Conservation (phyloP, 2,329 filamentous ascomycete genomes). For the Waltergamsia citrina region DNA sequence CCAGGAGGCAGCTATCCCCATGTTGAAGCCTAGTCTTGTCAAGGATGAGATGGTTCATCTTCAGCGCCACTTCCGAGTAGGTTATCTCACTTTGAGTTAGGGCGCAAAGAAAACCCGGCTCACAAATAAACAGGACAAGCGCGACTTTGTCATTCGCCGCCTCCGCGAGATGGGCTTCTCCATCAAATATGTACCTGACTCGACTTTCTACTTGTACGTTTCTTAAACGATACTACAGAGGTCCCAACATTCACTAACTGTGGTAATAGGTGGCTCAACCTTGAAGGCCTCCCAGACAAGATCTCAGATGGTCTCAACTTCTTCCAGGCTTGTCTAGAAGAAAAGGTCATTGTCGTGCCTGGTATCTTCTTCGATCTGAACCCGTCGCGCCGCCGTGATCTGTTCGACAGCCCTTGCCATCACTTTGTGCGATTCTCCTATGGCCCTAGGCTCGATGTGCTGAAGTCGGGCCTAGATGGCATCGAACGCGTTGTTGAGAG, state of each 20-base stretch:
- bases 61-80: slow-evolving; percentile 71
- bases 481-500: slow-evolving; percentile 75
- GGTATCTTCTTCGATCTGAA: slow-evolving; percentile 98
- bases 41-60: slow-evolving; percentile 80
- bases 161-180: slow-evolving; percentile 80
- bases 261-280: slow-evolving; percentile 43
- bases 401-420: slow-evolving; percentile 93
- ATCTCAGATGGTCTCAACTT: slow-evolving; percentile 94
- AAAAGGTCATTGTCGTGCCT: slow-evolving; percentile 94
- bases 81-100: slow-evolving; percentile 13
- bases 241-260: too few relatives aligned
- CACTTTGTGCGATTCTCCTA: slow-evolving; percentile 83
- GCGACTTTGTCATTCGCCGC: slow-evolving; percentile 78
- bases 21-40: slow-evolving; percentile 83
- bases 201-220: slow-evolving; percentile 78
- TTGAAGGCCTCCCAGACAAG: slow-evolving; percentile 60
- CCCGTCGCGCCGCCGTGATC: slow-evolving; percentile 75
- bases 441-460: slow-evolving; percentile 69
- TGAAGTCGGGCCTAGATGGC: slow-evolving; percentile 72
- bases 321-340: slow-evolving; percentile 85
- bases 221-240: too few relatives aligned
- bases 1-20: slow-evolving; percentile 84
- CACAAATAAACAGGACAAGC: slow-evolving; percentile 54
- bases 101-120: too few relatives aligned
- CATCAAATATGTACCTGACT: slow-evolving; percentile 76